phyloP scores from a whole-genome alignment of 345 rosid genomes.

The Melastoma malabathricum region DNA sequence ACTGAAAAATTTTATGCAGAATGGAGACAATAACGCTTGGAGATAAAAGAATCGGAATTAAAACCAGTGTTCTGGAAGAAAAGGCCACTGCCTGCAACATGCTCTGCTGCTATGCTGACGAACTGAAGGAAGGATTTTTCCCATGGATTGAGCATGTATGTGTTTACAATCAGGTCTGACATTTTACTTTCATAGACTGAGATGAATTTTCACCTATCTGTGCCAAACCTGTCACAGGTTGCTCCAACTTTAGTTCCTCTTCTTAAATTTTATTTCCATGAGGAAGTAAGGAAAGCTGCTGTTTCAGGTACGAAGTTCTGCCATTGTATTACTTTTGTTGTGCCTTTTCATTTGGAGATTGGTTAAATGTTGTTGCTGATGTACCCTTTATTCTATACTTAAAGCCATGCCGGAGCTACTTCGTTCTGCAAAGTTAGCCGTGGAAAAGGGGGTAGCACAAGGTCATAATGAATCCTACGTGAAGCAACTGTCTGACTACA shows the following conservation, averaged over 20 bases:
- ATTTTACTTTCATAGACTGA: constrained; percentile 3
- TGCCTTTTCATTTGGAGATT: constrained; percentile 1
- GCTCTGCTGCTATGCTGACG: constrained; percentile 99
- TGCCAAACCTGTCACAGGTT: constrained; percentile 37
- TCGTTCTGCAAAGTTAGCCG: constrained; percentile 88
- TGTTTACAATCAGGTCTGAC: constrained; percentile 4
- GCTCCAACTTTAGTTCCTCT: constrained; percentile 93
- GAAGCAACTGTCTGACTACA: constrained; percentile 88
- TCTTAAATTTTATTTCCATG: constrained; percentile 96
- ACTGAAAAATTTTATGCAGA: constrained; percentile 23
- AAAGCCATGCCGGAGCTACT: constrained; percentile 97
- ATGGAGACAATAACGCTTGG: constrained; percentile 99
- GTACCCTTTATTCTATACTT: constrained; percentile 1
- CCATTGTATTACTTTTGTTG: constrained; percentile 1
- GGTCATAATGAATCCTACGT: constrained; percentile 83
- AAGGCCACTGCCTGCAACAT: constrained; percentile 99
- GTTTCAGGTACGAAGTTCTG: constrained; percentile 66
- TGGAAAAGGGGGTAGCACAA: constrained; percentile 76
- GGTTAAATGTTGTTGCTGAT: background rate
- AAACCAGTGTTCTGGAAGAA: constrained; percentile 96
- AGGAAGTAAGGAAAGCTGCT: constrained; percentile 99
- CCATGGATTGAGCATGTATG: constrained; percentile 98
- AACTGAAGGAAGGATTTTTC: constrained; percentile 95
- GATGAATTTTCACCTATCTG: constrained; percentile 4
- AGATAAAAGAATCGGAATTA: constrained; percentile 97